phyloP scores from a whole-genome alignment of 805 yeast genomes.

The Candida nonsorbophila region DNA sequence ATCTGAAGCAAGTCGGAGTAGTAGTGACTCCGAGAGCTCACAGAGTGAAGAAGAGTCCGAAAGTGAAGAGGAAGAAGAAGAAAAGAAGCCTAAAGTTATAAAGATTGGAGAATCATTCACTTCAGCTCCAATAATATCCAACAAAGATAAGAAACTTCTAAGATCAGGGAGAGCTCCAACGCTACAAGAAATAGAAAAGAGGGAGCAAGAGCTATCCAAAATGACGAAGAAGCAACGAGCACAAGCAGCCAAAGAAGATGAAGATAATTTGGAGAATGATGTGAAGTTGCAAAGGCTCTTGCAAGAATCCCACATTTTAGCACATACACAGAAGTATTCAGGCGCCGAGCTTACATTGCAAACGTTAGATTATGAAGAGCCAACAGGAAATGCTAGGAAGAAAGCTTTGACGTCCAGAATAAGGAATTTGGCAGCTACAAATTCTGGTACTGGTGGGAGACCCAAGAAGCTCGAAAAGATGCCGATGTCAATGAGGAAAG shows the following conservation, averaged over 20 bases:
- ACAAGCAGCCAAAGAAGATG: conserved; percentile 33
- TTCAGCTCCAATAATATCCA: conserved; percentile 26
- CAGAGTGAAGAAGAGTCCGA: conserved; percentile 4
- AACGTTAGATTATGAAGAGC: conserved; percentile 56
- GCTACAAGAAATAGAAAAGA: conserved; percentile 22
- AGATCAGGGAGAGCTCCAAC: conserved; percentile 61
- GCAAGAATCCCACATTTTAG: conserved; percentile 64
- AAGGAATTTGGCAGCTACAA: conserved; percentile 32
- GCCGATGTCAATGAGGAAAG: conserved; percentile 87
- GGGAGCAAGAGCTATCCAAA: conserved; percentile 17
- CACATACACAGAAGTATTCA: conserved; percentile 39
- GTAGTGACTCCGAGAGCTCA: conserved; percentile 8
- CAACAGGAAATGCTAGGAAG: conserved; percentile 65
- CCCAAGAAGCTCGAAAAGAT: conserved; percentile 58
- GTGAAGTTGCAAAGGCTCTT: conserved; percentile 66
- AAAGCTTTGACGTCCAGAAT: conserved; percentile 60
- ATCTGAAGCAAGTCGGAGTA: conserved; percentile 11
- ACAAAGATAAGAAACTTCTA: conserved; percentile 47
- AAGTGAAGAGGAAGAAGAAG: conserved; percentile 9
- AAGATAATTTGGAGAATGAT: conserved; percentile 60
- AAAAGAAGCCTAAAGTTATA: conserved; percentile 41
- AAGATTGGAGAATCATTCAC: conserved; percentile 35
- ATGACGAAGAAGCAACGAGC: conserved; percentile 30
- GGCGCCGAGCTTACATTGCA: conserved; percentile 67
- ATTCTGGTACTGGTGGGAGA: conserved; percentile 42